A percentile compares a stretch with the other conserved stretches of the same genome.
Evolutionary conservation across 257 asterid genomes (phyloP).

Genomic region (Solanum rostratum): DNA sequence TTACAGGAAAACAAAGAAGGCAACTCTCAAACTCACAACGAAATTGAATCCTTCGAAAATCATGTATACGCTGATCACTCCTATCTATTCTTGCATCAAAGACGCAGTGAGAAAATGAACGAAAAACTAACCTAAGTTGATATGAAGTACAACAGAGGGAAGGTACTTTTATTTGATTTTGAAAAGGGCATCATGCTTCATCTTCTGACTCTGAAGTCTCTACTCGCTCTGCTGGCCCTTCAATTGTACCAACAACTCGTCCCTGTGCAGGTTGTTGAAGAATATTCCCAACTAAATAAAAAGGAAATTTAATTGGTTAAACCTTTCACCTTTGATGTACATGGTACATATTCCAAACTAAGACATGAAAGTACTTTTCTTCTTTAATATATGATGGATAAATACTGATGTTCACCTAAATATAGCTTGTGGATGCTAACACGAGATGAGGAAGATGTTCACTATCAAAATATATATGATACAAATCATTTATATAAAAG

Average conservation of each 20-base stretch:
- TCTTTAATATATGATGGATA: not conserved
- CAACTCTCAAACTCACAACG: not conserved
- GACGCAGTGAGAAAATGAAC: not conserved
- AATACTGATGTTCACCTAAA: not conserved
- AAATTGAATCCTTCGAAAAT: not conserved
- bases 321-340: not conserved
- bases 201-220: slow-evolving; percentile 49
- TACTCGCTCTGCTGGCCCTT: slow-evolving; percentile 21
- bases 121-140: not conserved
- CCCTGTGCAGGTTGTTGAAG: slow-evolving; percentile 38
- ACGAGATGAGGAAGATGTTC: not conserved
- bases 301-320: not conserved
- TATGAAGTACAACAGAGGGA: not conserved
- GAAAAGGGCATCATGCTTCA: slow-evolving; percentile 1
- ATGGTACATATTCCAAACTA: not conserved
- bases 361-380: not conserved
- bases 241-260: slow-evolving; percentile 27
- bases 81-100: not conserved
- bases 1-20: not conserved
- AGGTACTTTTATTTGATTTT: not conserved
- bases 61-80: not conserved
- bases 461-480: not conserved
- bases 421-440: not conserved
- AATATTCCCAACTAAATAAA: slow-evolving; percentile 23
- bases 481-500: not conserved